phyloP scores from a whole-genome alignment of 1,284 basidiomycete species.

The Pyrrhoderma noxium region DNA sequence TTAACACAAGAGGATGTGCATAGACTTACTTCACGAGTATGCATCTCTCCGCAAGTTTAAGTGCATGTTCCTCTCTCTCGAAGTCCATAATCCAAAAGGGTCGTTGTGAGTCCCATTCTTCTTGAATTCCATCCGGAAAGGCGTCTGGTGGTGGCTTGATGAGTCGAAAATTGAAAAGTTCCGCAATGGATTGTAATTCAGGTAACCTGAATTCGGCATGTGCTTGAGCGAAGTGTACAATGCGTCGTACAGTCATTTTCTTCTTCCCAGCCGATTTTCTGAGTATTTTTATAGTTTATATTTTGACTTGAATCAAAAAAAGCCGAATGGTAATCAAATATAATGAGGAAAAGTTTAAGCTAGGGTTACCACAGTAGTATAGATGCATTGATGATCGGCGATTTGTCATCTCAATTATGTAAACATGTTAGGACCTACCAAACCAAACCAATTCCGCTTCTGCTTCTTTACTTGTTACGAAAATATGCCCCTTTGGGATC shows the following conservation, averaged over 20 bases:
- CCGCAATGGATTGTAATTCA: slow-evolving; percentile 66
- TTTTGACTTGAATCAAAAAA: too few species aligned
- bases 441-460: too few species aligned
- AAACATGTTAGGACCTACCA: too few species aligned
- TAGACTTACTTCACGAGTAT: slow-evolving; percentile 74
- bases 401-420: too few species aligned
- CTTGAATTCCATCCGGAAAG: slow-evolving; percentile 18
- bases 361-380: too few species aligned
- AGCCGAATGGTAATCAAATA: too few species aligned
- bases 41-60: slow-evolving; percentile 68
- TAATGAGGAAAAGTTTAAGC: too few species aligned
- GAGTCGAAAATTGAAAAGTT: slow-evolving; percentile 55
- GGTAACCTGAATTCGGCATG: slow-evolving; percentile 79
- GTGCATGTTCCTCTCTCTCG: slow-evolving; percentile 66
- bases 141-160: slow-evolving; percentile 29
- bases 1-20: not conserved
- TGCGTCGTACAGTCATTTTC: slow-evolving; percentile 40
- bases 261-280: slow-evolving; percentile 1
- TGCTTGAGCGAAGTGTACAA: slow-evolving; percentile 72
- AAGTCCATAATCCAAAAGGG: slow-evolving; percentile 74
- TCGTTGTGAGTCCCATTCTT: slow-evolving; percentile 45
- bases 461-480: too few species aligned
- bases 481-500: slow-evolving; percentile 19
- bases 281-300: too few species aligned
- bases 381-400: too few species aligned